Percentiles rank a stretch among this genome's conserved stretches.
Conservation (phyloP, 176 grass and related monocot species). For the Sorghum bicolor region Sorghum_bicolor_NCBIv3 NC_012870.2:64363501-64364000, state of each 20-base stretch:
- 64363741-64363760: too few relatives aligned
- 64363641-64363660: background rate
- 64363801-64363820: slow-evolving; percentile 3
- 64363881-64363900: background rate
- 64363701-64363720: background rate
- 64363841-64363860: slow-evolving; percentile 2
- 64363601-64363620: background rate
- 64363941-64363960: background rate
- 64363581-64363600: background rate
- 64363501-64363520: background rate
- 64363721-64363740: background rate
- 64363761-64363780: slow-evolving; percentile 17
- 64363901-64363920: background rate
- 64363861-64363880: background rate
- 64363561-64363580: background rate
- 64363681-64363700: background rate
- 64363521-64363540: background rate
- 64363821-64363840: background rate
- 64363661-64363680: background rate
- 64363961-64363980: background rate
- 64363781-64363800: slow-evolving; percentile 10
- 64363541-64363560: background rate
- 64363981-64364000: background rate
- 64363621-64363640: background rate
- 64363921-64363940: background rate